phyloP scores from a whole-genome alignment of 2,329 filamentous ascomycete genomes.

The Alternaria tenuissima region DNA sequence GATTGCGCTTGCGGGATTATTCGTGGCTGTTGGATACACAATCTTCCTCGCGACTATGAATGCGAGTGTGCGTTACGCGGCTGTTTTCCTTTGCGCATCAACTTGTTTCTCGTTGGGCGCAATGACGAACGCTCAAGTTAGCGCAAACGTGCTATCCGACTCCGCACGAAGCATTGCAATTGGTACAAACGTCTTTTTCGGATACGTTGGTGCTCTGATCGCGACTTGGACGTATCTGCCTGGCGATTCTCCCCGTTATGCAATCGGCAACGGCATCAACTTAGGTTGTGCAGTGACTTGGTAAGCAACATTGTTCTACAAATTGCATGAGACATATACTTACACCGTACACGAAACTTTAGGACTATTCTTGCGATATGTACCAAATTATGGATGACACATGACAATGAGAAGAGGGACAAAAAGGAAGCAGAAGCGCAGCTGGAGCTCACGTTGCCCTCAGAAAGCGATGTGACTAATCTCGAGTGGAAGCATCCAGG shows the following conservation, averaged over 20 bases:
- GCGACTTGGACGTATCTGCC: constrained; percentile 69
- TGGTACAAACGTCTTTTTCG: constrained; percentile 64
- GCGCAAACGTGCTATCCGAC: constrained; percentile 74
- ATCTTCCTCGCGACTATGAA: constrained; percentile 68
- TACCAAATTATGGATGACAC: constrained; percentile 65
- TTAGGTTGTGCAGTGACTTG: constrained; percentile 6
- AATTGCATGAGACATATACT: background rate
- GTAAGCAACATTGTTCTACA: background rate
- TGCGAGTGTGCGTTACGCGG: constrained; percentile 66
- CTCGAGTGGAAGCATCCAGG: constrained; percentile 70
- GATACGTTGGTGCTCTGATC: constrained; percentile 71
- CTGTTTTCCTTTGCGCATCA: constrained; percentile 70
- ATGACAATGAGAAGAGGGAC: constrained; percentile 67
- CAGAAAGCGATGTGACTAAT: constrained; percentile 63
- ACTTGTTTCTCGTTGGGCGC: constrained; percentile 68
- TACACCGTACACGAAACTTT: background rate
- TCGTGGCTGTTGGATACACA: constrained; percentile 71
- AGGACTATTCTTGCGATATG: constrained; percentile 15
- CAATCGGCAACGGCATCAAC: constrained; percentile 67
- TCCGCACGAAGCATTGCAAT: constrained; percentile 60
- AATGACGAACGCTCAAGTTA: constrained; percentile 69
- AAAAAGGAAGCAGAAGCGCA: constrained; percentile 57
- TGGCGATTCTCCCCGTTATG: constrained; percentile 68
- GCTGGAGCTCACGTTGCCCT: constrained; percentile 61
- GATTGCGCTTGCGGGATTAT: constrained; percentile 64